Base-by-base conservation (phyloP, 2,329 filamentous ascomycete species). In the Fusarium piperis region DNA sequence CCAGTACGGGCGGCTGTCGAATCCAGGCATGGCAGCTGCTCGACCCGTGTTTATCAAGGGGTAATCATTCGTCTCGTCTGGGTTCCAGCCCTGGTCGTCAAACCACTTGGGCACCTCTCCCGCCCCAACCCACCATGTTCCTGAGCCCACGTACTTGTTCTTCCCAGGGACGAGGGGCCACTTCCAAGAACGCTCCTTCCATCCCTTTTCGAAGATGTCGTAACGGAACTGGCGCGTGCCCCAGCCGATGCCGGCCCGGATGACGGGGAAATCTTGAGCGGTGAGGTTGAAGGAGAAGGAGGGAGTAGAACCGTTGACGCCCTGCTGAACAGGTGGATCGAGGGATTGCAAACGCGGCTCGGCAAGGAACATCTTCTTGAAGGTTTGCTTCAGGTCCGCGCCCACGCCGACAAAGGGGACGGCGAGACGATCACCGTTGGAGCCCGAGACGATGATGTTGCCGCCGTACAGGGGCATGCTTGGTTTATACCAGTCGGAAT, bases 281-380 rank as follows among this genome's bases (percentile, higher is more conserved):
- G 32, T 26, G 32, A 52, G 36, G 46, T 86, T 89, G 1, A 90
- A 91, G 71, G 90, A 91, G 30, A 92, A 83, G 0, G 44, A 38
- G 46, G 35, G 23, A 11, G 12, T 56, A 18, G 26, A 64, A 8
- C 33, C 53, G 28, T 33, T 62, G 20, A 12, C 7, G 30, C 38
- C 44, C 1, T 51, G 44, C 11, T 51, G 26, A 30, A 51, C 44
- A 2, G 44, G 44, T 2, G 44, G 44, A 3, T 51, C 44, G 11
- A 51, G 44, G 6, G 44, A 51, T 18, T 30, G 44, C 16, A 51
- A 18, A 8, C 16, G 26, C 11, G 44, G 44, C 44, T 30, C 16
- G 16, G 26, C 2, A 30, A 51, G 44, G 16, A 51, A 51, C 44
- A 51, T 30, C 11, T 51, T 30, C 26, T 51, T 51, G n/a, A 18